Percentiles rank a stretch among this genome's conserved stretches.
phyloP scores from a whole-genome alignment of 2,329 filamentous ascomycete species.

The Cadophora sp. region DNA sequence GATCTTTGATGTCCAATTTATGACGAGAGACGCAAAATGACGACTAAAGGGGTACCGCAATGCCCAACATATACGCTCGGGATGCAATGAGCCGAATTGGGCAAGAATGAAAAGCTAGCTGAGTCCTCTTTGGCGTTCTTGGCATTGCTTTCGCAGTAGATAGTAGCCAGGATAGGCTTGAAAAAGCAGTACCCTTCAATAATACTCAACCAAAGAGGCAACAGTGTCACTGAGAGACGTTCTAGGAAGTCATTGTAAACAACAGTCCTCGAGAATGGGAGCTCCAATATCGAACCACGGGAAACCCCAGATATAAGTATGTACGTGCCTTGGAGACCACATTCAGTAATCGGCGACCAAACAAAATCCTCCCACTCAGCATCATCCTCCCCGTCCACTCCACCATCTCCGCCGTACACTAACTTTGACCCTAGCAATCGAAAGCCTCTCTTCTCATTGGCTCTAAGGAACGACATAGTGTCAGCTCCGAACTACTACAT shows the following conservation, averaged over 20 bases:
- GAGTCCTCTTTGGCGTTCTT: not conserved
- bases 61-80: not conserved
- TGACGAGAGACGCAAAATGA: not conserved
- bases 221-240: too few species aligned
- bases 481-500: slow-evolving; percentile 6
- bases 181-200: not conserved
- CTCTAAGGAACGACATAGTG: not conserved
- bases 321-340: not conserved
- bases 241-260: not conserved
- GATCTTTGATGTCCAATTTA: not conserved
- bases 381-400: slow-evolving; percentile 7
- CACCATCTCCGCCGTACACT: not conserved
- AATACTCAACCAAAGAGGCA: not conserved
- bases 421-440: not conserved
- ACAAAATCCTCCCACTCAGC: not conserved
- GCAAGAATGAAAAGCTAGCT: not conserved
- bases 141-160: not conserved
- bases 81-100: not conserved
- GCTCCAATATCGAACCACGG: not conserved
- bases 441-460: not conserved
- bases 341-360: not conserved
- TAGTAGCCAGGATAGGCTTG: not conserved
- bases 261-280: not conserved
- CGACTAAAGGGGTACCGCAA: not conserved
- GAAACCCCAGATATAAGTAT: slow-evolving; percentile 5